A percentile compares a stretch with the other conserved stretches of the same genome.
Conservation (phyloP, 257 asterid genomes). For the Solanum piurae region DNA sequence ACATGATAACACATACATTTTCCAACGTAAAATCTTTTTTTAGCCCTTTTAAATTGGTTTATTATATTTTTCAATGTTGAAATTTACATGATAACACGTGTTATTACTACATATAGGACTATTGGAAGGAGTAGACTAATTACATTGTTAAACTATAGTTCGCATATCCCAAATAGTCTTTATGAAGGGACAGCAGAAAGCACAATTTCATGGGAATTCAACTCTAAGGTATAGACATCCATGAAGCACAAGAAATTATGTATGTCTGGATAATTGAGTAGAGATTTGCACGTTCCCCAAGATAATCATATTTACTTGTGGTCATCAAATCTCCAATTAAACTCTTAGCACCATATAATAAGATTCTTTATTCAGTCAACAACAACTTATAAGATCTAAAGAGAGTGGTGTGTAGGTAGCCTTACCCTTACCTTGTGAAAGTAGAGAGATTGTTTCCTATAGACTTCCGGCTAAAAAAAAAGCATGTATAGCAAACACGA, state of each 20-base stretch:
- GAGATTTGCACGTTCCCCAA: background rate
- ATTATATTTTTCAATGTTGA: background rate
- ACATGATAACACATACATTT: background rate
- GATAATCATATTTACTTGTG: background rate
- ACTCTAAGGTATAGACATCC: background rate
- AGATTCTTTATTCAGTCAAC: background rate
- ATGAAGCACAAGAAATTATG: background rate
- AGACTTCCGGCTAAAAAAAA: too few species aligned
- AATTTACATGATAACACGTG: background rate
- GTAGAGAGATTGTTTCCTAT: background rate
- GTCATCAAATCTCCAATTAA: background rate
- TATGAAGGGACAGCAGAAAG: background rate
- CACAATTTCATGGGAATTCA: background rate
- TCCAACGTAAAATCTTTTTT: background rate
- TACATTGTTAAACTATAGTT: background rate
- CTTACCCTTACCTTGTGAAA: background rate
- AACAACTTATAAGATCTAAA: background rate
- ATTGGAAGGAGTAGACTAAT: background rate
- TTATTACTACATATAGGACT: background rate
- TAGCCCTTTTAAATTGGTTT: background rate
- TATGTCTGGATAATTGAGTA: background rate
- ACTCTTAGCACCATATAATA: background rate
- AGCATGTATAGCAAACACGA: background rate
- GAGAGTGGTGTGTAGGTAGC: background rate
- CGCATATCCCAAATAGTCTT: background rate